These are phyloP conservation scores for Fusarium clavum DNA, from an alignment of 2,329 filamentous ascomycete genomes.

Conservation along the genomic window DNA sequence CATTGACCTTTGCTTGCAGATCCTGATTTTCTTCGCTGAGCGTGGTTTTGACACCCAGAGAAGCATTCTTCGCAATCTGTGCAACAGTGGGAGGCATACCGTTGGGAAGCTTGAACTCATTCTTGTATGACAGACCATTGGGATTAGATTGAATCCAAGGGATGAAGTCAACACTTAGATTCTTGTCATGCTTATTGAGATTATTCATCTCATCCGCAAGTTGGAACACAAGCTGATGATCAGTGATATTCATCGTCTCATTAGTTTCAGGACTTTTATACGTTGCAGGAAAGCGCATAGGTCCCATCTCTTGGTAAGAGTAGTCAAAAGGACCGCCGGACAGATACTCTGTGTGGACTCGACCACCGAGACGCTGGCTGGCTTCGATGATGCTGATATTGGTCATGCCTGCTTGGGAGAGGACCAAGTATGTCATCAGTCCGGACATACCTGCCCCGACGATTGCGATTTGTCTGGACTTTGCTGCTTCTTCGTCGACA, in stretches of 20 bases:
- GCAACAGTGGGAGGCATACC: background rate
- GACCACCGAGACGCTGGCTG: background rate
- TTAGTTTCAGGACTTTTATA: constrained; percentile 12
- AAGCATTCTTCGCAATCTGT: background rate
- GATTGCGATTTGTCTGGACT: constrained; percentile 1
- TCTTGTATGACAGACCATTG: constrained; percentile 5
- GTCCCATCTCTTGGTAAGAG: constrained; percentile 25
- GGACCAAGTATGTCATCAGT: constrained; percentile 3
- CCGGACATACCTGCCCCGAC: constrained; percentile 11
- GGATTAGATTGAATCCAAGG: background rate
- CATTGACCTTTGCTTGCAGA: background rate
- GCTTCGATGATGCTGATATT: constrained; percentile 19
- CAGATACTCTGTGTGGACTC: constrained; percentile 12
- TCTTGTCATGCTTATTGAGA: constrained; percentile 8
- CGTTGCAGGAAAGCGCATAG: constrained; percentile 11
- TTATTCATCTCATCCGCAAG: constrained; percentile 19
- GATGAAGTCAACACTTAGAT: constrained; percentile 16
- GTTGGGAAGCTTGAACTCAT: constrained; percentile 8
- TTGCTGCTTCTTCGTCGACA: background rate
- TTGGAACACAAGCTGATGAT: constrained; percentile 8
- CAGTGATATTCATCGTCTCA: constrained; percentile 20
- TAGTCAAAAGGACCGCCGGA: constrained; percentile 6
- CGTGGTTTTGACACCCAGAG: background rate
- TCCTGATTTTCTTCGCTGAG: background rate
- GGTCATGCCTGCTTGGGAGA: constrained; percentile 17